These are phyloP conservation scores for Cyberlindnera amylophila DNA, from an alignment of 805 yeast genomes.

Conservation along the genomic window DNA sequence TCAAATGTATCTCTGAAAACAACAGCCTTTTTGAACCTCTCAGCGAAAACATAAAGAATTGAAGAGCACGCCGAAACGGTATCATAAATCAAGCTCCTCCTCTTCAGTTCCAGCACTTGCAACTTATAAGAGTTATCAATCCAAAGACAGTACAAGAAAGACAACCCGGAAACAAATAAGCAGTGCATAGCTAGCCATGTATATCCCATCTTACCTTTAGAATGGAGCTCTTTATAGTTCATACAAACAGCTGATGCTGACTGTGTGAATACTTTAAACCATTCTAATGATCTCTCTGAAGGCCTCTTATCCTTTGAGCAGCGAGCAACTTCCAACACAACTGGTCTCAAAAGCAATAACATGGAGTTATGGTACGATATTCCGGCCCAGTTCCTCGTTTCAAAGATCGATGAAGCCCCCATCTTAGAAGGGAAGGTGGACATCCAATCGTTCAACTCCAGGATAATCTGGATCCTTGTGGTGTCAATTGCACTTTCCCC, in stretches of 20 bases:
- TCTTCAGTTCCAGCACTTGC: conserved; percentile 26
- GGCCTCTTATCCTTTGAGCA: conserved; percentile 12
- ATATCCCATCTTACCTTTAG: conserved; percentile 26
- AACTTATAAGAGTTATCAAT: conserved; percentile 21
- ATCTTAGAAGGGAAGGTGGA: conserved; percentile 28
- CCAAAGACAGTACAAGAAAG: conserved; percentile 33
- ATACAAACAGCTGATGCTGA: conserved; percentile 30
- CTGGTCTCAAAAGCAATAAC: conserved; percentile 30
- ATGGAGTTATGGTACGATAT: conserved; percentile 35
- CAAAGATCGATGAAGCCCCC: conserved; percentile 28
- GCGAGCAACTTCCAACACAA: conserved; percentile 24
- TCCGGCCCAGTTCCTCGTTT: conserved; percentile 31
- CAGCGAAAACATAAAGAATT: conserved; percentile 29
- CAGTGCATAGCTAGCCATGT: conserved; percentile 34
- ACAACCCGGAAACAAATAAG: conserved; percentile 30
- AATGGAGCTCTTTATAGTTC: conserved; percentile 28
- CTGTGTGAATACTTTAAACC: conserved; percentile 33
- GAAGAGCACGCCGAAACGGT: conserved; percentile 30
- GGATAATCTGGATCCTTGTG: conserved; percentile 29
- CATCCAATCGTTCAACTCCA: conserved; percentile 34
- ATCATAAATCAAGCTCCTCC: conserved; percentile 27
- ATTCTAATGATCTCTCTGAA: conserved; percentile 25
- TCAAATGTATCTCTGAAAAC: conserved; percentile 31
- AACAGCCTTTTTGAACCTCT: conserved; percentile 26
- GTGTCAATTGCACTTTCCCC: conserved; percentile 22